Base-by-base conservation (phyloP, 305 asterid species). In the Petunia hybrid region DNA sequence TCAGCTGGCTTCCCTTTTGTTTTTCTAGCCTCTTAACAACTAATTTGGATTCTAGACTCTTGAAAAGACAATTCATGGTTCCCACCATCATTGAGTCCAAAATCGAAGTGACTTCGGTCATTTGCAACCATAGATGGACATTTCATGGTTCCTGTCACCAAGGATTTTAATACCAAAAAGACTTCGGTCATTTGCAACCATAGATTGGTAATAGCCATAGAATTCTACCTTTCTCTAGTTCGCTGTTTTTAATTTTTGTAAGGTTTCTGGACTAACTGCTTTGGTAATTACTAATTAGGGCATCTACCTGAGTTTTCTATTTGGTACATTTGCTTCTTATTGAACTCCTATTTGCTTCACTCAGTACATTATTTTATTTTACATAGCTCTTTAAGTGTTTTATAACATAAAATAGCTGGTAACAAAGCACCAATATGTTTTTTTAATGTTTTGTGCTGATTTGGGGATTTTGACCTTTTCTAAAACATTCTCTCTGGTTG, bases 251-350 rank as follows among this genome's bases (percentile, higher is more conserved):
- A 31, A 45, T 45, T 70, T 31, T 22, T 69, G 10, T 9, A 22
- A 70, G 77, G 43, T 71, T 51, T 51, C 62, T 73, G 78, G 13
- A 73, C 36, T 73, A 35, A 73, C 13, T 73, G 13, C 45, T 51
- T 48, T 45, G 35, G 45, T 48, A 22, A 22, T 22, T 22, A 62
- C 51, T 48, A 3, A 51, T 51, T 35, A 51, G 36, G 45, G 78
- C 14, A 12, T 51, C 35, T 73, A 51, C 78, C 35, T 51, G 13
- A 12, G 31, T 12, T 71, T 57, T 7, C 2, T 57, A 46, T 71
- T 51, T 6, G 46, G 36, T 73, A 51, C 78, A 35, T 51, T 73
- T 51, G 60, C 78, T 51, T 73, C 36, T 53, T 36, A 43, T 35
- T 73, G 35, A 53, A 51, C 13, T 48, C 43, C 36, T 73, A 36